phyloP scores from a whole-genome alignment of 371 early-diverging fungal species.

The Enteropsectra breve region DNA sequence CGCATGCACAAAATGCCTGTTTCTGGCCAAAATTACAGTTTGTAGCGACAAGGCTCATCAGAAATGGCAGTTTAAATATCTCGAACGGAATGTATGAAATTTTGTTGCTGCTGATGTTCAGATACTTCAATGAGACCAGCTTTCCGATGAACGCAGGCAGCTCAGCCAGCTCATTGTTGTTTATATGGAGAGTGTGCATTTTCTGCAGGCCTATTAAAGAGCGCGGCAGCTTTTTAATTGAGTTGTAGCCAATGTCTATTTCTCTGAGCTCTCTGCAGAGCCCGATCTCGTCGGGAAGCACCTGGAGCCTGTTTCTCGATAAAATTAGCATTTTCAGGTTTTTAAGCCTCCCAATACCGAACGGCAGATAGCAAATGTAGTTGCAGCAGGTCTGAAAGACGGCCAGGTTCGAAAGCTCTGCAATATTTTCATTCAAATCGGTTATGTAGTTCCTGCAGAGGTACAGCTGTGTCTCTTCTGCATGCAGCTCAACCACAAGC shows the following conservation, averaged over 20 bases:
- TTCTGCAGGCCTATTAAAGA: constrained; percentile 63
- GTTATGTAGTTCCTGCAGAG: constrained; percentile 51
- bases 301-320: constrained; percentile 52
- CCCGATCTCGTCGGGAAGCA: constrained; percentile 66
- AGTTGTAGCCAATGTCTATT: constrained; percentile 67
- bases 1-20: constrained; percentile 15
- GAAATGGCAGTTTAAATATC: constrained; percentile 56
- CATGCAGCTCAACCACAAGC: not conserved
- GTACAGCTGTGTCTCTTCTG: constrained; percentile 41
- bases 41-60: constrained; percentile 23
- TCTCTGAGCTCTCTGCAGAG: constrained; percentile 65
- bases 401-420: constrained; percentile 16
- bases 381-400: constrained; percentile 59
- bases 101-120: constrained; percentile 58
- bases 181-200: constrained; percentile 63
- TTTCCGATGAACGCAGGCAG: constrained; percentile 50
- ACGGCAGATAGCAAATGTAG: constrained; percentile 50
- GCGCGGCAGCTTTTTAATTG: constrained; percentile 63
- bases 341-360: constrained; percentile 43
- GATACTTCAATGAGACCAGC: constrained; percentile 37
- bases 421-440: constrained; percentile 43
- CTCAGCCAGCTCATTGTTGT: constrained; percentile 59
- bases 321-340: constrained; percentile 53
- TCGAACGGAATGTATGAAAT: constrained; percentile 64
- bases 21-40: constrained; percentile 59